Evolutionary conservation across 2,329 filamentous ascomycete genomes (phyloP).

Genomic region (Trichoderma simmonsii): DNA sequence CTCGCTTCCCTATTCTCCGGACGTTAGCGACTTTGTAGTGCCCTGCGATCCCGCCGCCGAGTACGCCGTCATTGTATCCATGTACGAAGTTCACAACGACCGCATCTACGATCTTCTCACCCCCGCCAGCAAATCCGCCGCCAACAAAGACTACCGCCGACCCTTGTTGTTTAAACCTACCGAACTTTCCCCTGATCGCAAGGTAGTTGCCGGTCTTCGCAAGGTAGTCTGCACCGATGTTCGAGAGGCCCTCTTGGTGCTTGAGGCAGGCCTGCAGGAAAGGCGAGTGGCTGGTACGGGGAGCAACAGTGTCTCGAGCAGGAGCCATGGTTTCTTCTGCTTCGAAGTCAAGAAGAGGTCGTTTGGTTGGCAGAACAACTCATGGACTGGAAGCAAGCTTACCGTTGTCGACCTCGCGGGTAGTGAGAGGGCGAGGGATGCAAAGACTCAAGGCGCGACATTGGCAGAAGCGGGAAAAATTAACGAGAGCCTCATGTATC

Average conservation of each 20-base stretch:
- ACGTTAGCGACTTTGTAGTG: conserved; percentile 68
- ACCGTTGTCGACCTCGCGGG: conserved; percentile 91
- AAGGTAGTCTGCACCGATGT: conserved; percentile 85
- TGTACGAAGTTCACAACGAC: conserved; percentile 99
- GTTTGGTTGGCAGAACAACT: conserved; percentile 41
- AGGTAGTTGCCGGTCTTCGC: conserved; percentile 85
- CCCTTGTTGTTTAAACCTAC: conserved; percentile 89
- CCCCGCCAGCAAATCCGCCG: conserved; percentile 54
- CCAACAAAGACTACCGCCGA: conserved; percentile 68
- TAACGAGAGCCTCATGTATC: conserved; percentile 96
- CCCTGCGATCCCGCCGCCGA: conserved; percentile 61
- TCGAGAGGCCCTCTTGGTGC: conserved; percentile 80
- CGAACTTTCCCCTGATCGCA: conserved; percentile 82
- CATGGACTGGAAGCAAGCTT: conserved; percentile 74
- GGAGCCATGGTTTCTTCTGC: conserved; percentile 95
- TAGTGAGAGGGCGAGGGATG: conserved; percentile 87
- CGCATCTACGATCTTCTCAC: conserved; percentile 91
- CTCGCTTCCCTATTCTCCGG: conserved; percentile 69
- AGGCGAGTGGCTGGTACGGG: conserved; percentile 84
- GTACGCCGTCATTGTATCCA: conserved; percentile 86
- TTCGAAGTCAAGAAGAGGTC: conserved; percentile 86
- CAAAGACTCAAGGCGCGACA: conserved; percentile 89
- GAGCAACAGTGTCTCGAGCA: conserved; percentile 86
- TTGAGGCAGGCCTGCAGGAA: conserved; percentile 86
- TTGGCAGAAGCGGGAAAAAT: conserved; percentile 96